Percentiles rank a stretch among this genome's conserved stretches.
phyloP scores from a whole-genome alignment of 345 rosid species.

The Moricandia arvensis region DNA sequence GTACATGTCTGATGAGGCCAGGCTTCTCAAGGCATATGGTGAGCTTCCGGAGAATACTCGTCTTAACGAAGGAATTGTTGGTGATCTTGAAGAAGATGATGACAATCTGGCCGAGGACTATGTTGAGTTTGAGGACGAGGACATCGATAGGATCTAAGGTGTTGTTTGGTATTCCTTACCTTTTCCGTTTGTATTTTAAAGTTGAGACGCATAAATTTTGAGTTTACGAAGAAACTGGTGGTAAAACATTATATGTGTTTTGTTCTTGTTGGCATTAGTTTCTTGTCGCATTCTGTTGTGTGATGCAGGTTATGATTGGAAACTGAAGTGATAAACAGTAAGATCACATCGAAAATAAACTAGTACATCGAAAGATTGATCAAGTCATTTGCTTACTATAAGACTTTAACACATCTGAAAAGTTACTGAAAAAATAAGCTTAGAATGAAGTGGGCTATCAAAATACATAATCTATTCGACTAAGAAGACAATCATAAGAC shows the following conservation, averaged over 20 bases:
- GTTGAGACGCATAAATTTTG: constrained; percentile 15
- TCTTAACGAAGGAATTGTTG: constrained; percentile 70
- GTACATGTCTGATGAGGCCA: constrained; percentile 69
- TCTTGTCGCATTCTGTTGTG: not conserved
- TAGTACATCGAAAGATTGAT: not conserved
- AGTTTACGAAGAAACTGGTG: constrained; percentile 10
- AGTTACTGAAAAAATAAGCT: not conserved
- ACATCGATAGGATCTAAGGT: constrained; percentile 67
- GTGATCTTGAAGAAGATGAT: constrained; percentile 62
- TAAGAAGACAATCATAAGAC: too few relatives aligned
- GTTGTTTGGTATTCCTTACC: not conserved
- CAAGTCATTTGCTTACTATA: not conserved
- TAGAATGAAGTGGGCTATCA: not conserved
- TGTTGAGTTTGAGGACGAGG: constrained; percentile 78
- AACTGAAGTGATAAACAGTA: not conserved
- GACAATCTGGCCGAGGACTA: constrained; percentile 57
- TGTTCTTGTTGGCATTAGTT: not conserved
- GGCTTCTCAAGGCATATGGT: constrained; percentile 75
- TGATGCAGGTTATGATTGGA: not conserved
- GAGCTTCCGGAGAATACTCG: constrained; percentile 71
- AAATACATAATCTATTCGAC: too few relatives aligned
- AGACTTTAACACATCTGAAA: not conserved
- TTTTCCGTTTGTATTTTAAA: constrained; percentile 14
- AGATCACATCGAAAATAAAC: not conserved
- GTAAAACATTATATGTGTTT: not conserved